Evolutionary conservation across 345 rosid genomes (phyloP).

Genomic region (Arabidopsis suecica): DNA sequence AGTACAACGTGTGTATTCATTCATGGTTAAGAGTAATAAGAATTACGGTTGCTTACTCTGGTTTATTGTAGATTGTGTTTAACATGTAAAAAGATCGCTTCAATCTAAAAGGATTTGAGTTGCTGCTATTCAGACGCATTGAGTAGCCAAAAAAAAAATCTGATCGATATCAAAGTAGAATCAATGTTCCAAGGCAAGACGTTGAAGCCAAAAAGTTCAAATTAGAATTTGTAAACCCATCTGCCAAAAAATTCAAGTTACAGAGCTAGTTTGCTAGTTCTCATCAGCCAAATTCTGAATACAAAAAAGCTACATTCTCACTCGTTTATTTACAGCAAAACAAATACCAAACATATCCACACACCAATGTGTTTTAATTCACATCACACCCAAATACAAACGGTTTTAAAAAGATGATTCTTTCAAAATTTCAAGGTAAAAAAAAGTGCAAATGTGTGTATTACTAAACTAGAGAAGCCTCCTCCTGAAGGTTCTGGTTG

Average conservation of each 20-base stretch:
- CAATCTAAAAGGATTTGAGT: too few relatives aligned
- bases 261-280: not conserved
- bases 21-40: not conserved
- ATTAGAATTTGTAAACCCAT: not conserved
- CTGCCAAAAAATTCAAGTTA: too few relatives aligned
- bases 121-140: too few relatives aligned
- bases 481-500: conserved; percentile 74
- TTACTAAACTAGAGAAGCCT: conserved; percentile 52
- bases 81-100: too few relatives aligned
- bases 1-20: not conserved
- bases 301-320: not conserved
- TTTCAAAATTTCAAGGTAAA: conserved; percentile 35
- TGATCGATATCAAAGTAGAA: too few relatives aligned
- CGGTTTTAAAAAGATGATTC: not conserved
- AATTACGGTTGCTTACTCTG: not conserved
- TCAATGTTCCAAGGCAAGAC: too few relatives aligned
- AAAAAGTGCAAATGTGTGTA: not conserved
- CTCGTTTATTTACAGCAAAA: conserved; percentile 22
- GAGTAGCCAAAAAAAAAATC: too few relatives aligned
- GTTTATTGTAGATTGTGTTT: not conserved
- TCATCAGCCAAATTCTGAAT: not conserved
- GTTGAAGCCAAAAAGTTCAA: too few relatives aligned
- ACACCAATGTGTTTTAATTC: conserved; percentile 21
- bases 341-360: conserved; percentile 18
- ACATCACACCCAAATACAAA: conserved; percentile 28